Percentiles rank a stretch among this genome's conserved stretches.
Conservation (phyloP, 345 rosid species). For the Durio zibethinus region DNA sequence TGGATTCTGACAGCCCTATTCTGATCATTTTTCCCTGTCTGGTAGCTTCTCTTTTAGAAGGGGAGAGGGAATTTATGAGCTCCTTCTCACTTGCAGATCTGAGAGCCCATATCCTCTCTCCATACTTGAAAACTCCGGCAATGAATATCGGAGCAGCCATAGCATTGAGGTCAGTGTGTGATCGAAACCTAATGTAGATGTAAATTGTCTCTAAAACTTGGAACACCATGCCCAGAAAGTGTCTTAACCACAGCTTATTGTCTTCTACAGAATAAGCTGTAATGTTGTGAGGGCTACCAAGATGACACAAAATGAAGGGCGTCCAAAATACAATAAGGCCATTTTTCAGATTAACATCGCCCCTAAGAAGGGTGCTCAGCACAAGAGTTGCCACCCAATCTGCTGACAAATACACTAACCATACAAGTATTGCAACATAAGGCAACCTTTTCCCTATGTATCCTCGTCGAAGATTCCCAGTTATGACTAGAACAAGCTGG, state of each 20-base stretch:
- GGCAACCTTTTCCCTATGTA: background rate
- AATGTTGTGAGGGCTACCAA: constrained; percentile 30
- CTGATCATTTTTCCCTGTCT: no score
- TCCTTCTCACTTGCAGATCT: background rate
- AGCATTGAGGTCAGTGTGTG: background rate
- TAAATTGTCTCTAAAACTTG: constrained; percentile 22
- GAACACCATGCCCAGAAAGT: constrained; percentile 10
- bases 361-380: constrained; percentile 21
- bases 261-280: constrained; percentile 28
- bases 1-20: no score
- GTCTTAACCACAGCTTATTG: constrained; percentile 37
- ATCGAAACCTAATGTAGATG: constrained; percentile 20
- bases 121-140: no score
- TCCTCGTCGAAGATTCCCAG: constrained; percentile 14
- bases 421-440: background rate
- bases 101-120: background rate
- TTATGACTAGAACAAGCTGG: constrained; percentile 17
- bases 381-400: constrained; percentile 24
- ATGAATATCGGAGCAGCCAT: background rate
- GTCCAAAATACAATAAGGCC: constrained; percentile 17
- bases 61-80: background rate
- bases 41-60: no score
- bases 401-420: constrained; percentile 26
- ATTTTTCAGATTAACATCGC: background rate
- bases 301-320: constrained; percentile 30